Base-by-base conservation (phyloP, 2,329 filamentous ascomycete genomes). In the Pseudocercospora pini-densiflorae region DNA sequence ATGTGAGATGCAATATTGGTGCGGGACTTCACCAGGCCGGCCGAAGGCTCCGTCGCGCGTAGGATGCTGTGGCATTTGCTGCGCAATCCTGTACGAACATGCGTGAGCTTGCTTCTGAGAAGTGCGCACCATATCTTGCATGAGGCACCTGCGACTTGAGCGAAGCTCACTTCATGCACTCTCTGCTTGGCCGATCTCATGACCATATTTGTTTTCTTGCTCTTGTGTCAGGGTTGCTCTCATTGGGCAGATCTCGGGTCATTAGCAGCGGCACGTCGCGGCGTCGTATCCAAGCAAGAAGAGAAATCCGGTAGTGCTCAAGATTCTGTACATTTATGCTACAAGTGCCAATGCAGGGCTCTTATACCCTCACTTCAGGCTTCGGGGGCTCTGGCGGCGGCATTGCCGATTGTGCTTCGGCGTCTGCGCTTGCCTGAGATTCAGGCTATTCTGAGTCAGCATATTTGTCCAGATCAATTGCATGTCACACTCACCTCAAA, bases 401-500 rank as follows among this genome's bases (percentile, higher is more conserved):
- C 24, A 55, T 55, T 9, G 3, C 51, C 24, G 51, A 33, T 55
- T 55, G 51, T 19, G 51, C 24, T 33, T n/a, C 27, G 8, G 24
- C 27, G 9, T 55, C 51, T 16, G 10, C 23, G 16, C 24, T 31
- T 14, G 51, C 51, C 23, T 55, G 12, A n/a, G 51, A 33, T 31
- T 55, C 51, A 10, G 51, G 27, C 51, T 55, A 16, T 24, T 12
- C 27, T n/a, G 16, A 4, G 51, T 55, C 27, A 55, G 51, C n/a
- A 29, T 51, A 12, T 1, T 31, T 1, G 12, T 27, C 8, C 14
- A 55, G 16, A 5, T 31, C 29, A 31, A 1, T 14, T 7, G 5
- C 9, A 16, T 3, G 3, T 19, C 23, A 8, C 29, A 61, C 62
- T 64, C 23, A 64, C 61, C 47, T 64, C 62, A 31, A 55, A 31